phyloP scores from a whole-genome alignment of 345 rosid species.

The Ceriops zippeliana region DNA sequence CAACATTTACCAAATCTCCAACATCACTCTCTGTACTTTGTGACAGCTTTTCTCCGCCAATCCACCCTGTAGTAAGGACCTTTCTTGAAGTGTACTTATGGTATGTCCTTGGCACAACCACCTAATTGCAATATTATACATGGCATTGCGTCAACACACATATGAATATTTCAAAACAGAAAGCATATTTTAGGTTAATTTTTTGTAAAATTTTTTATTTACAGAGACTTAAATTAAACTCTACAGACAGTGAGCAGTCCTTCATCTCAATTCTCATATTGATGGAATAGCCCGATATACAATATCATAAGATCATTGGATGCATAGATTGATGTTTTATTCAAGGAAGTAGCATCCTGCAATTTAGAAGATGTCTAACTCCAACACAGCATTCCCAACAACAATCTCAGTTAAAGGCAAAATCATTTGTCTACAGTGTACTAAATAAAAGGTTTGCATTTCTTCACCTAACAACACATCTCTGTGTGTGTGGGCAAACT shows the following conservation, averaged over 20 bases:
- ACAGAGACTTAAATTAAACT: no score
- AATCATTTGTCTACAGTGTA: neutral
- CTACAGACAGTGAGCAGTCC: no score
- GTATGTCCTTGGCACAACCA: slow-evolving; percentile 82
- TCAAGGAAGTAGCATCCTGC: neutral
- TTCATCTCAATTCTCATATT: no score
- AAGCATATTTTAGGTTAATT: neutral
- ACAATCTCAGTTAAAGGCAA: neutral
- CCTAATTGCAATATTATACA: slow-evolving; percentile 40
- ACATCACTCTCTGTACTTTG: slow-evolving; percentile 96
- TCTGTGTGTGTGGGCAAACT: no score
- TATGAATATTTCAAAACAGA: neutral
- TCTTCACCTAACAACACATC: no score
- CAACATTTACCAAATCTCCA: slow-evolving; percentile 91
- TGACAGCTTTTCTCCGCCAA: slow-evolving; percentile 89
- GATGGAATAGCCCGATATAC: no score
- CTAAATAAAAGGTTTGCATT: no score
- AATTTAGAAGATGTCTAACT: neutral
- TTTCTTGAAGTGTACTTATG: slow-evolving; percentile 80
- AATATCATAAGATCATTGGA: no score
- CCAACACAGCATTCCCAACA: neutral
- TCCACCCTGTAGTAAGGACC: slow-evolving; percentile 88
- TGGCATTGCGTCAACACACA: neutral
- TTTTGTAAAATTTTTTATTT: neutral
- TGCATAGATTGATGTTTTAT: neutral